Evolutionary conservation across 1,284 basidiomycete species (phyloP).

Genomic region (Cryptococcus floricola): DNA sequence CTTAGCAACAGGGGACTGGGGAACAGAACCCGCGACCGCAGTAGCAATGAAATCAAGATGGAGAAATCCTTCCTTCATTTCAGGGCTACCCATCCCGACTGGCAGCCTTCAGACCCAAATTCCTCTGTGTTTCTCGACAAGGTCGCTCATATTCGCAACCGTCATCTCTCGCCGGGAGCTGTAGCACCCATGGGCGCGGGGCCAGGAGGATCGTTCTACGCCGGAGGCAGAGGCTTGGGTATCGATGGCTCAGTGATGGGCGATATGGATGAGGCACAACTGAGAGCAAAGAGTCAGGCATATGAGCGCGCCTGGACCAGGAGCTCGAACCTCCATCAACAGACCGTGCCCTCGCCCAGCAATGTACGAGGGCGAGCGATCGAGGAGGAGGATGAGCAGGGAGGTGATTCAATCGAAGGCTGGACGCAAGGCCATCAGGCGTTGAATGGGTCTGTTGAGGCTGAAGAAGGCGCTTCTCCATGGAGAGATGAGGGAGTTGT

Average conservation of each 20-base stretch:
- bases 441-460: constrained; percentile 5
- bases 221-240: constrained; percentile 5
- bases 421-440: not conserved
- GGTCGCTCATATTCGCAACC: constrained; percentile 61
- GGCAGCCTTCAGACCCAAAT: constrained; percentile 81
- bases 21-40: constrained; percentile 4
- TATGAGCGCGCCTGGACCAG: constrained; percentile 10
- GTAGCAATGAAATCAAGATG: constrained; percentile 90
- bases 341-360: not conserved
- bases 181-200: not conserved
- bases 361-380: constrained; percentile 8
- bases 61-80: constrained; percentile 97
- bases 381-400: constrained; percentile 5
- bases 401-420: constrained; percentile 3
- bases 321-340: constrained; percentile 3
- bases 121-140: constrained; percentile 79
- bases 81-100: constrained; percentile 90
- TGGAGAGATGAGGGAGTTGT: constrained; percentile 40
- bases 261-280: not conserved
- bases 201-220: constrained; percentile 11
- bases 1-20: no score
- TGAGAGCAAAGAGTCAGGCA: constrained; percentile 8
- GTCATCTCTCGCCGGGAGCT: constrained; percentile 1
- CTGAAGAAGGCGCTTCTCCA: constrained; percentile 18
- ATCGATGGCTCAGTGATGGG: constrained; percentile 15